Evolutionary conservation across 116 monocot genomes (phyloP), one percentile per base, ranked within the genome.

Genomic region (Phalaenopsis hybrid): DNA sequence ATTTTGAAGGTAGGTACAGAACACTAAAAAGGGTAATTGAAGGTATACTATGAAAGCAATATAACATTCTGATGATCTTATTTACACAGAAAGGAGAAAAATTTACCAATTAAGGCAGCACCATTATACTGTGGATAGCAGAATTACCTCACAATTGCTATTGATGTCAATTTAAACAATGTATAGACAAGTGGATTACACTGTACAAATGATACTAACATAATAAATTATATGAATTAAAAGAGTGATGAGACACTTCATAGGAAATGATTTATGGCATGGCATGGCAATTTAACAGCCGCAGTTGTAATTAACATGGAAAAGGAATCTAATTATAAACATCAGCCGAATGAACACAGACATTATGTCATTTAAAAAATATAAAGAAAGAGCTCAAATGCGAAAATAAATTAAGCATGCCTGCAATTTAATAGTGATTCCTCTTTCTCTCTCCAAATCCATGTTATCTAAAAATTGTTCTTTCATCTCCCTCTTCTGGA

Each of bases 361-460:
- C 28, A 28, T 67, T 11, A 0, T 23, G 67, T 28, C 67, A 67
- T 67, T 21, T 16, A 55, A 31, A 67, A 67, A 11, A 16, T 25
- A 11, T 67, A 73, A 73, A 43, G 11, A 72, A 15, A 72, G 41
- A 73, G 41, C 16, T 43, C 43, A 37, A 46, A n/a, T 15, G n/a
- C 50, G 55, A 37, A 55, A 75, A 48, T 20, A n/a, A 75, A 21
- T 82, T 34, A 6, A 79, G 21, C 41, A 28, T 88, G 93, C 96
- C 93, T 99, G 99, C 80, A 99, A 86, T 85, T 99, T 99, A 44
- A 99, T 99, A 8, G 99, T 99, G 81, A 99, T 99, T 41, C 99
- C 95, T 87, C 99, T 88, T 84, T 95, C 99, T 82, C 99, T 89
- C 83, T 99, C 99, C 81, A 95, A 83, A 87, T 95, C 99, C 95